Percentiles rank a stretch among this genome's conserved stretches.
Conservation (phyloP, 2,329 filamentous ascomycete genomes). For the Colletotrichum trifolii region DNA sequence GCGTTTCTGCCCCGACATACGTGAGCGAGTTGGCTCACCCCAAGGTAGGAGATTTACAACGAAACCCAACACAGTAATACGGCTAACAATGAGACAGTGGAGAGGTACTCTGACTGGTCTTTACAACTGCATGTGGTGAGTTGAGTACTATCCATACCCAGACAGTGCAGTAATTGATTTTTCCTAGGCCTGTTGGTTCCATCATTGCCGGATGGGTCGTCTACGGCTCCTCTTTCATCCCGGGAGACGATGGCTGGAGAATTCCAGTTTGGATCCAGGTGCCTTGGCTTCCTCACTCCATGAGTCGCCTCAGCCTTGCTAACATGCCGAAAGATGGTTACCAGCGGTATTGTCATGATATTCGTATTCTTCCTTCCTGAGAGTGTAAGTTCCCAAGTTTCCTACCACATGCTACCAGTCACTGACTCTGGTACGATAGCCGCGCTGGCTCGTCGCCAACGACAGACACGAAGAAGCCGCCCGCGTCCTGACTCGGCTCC, state of each 20-base stretch:
- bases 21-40: conserved; percentile 67
- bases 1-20: conserved; percentile 60
- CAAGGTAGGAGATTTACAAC: conserved; percentile 33
- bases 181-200: conserved; percentile 50
- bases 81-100: conserved; percentile 44
- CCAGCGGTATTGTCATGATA: conserved; percentile 58
- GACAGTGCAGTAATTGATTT: not conserved
- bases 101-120: conserved; percentile 63
- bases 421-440: conserved; percentile 28
- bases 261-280: conserved; percentile 64
- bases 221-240: conserved; percentile 59
- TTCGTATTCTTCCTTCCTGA: conserved; percentile 59
- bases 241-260: conserved; percentile 54
- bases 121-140: conserved; percentile 63
- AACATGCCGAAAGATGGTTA: conserved; percentile 37
- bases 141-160: not conserved
- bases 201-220: conserved; percentile 66
- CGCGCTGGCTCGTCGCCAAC: conserved; percentile 57
- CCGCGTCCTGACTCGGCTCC: conserved; percentile 58
- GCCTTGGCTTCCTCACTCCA: not conserved
- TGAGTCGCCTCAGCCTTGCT: not conserved
- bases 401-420: accelerated
- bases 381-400: conserved; percentile 42
- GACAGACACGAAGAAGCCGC: conserved; percentile 54
- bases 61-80: accelerated